Evolutionary conservation across 192 early-diverging fungal genomes (phyloP).

Genomic region (Diversispora epigaea): DNA sequence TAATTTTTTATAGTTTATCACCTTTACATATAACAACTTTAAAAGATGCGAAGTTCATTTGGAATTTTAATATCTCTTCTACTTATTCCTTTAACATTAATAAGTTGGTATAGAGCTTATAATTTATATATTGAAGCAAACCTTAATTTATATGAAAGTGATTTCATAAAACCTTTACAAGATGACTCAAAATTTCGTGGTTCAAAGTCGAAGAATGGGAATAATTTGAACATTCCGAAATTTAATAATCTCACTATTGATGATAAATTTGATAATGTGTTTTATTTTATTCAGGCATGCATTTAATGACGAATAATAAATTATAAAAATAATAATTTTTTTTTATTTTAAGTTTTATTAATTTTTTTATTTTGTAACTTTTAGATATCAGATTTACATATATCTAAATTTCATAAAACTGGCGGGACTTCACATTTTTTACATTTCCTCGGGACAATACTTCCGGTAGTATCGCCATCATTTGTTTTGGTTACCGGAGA

Average conservation of each 20-base stretch:
- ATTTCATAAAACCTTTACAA: background rate
- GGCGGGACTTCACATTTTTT: constrained; percentile 79
- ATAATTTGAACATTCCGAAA: background rate
- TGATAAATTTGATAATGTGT: constrained; percentile 57
- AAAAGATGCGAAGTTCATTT: background rate
- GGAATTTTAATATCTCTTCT: background rate
- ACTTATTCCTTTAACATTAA: constrained; percentile 18
- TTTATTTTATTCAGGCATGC: constrained; percentile 71
- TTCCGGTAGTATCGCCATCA: constrained; percentile 75
- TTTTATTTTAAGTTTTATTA: background rate
- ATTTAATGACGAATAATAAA: background rate
- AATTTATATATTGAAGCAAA: background rate
- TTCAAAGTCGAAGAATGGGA: background rate
- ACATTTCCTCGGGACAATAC: constrained; percentile 66
- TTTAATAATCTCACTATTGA: constrained; percentile 43
- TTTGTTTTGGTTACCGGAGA: constrained; percentile 85
- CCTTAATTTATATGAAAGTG: background rate
- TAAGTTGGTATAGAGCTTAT: constrained; percentile 16
- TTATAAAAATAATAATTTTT: background rate
- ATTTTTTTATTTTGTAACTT: background rate
- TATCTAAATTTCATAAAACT: constrained; percentile 63
- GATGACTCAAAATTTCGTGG: background rate
- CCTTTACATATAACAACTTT: background rate
- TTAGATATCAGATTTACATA: constrained; percentile 84
- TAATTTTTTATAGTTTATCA: too few species aligned